Conservation (phyloP, 2,329 filamentous ascomycete genomes). For the Cladosporium austrohemisphaericum region DNA sequence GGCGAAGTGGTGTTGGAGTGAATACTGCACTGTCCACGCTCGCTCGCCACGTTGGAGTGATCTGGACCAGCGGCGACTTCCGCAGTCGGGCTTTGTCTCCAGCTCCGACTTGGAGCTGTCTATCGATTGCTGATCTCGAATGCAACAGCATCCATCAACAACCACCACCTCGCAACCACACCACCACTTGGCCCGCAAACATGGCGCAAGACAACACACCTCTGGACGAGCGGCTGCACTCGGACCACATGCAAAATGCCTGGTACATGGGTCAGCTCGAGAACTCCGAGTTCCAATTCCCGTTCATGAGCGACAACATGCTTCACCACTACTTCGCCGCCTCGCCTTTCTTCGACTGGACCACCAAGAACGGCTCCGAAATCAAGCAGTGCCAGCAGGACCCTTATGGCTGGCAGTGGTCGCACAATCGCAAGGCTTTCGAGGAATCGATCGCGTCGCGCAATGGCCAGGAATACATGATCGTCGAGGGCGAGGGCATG, state of each 20-base stretch:
- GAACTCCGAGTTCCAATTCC: conserved; percentile 16
- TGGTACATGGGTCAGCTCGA: conserved; percentile 28
- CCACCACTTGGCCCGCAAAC: neutral
- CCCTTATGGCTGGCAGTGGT: conserved; percentile 46
- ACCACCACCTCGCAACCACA: neutral
- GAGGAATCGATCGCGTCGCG: conserved; percentile 53
- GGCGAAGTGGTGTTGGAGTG: neutral
- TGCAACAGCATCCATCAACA: too few species aligned
- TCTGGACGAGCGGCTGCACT: conserved; percentile 27
- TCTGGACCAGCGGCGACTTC: too few species aligned
- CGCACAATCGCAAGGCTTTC: conserved; percentile 55
- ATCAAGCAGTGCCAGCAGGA: conserved; percentile 51
- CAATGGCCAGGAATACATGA: conserved; percentile 57
- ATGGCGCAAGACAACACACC: conserved; percentile 22
- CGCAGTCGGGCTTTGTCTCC: neutral
- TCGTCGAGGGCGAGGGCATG: conserved; percentile 34
- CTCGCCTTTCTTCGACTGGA: conserved; percentile 61
- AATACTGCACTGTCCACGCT: too few species aligned
- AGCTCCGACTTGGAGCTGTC: neutral
- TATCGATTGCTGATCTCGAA: neutral
- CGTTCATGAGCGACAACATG: conserved; percentile 37
- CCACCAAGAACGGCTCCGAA: conserved; percentile 58
- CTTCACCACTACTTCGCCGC: conserved; percentile 60
- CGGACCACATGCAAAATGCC: conserved; percentile 20
- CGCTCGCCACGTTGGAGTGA: too few species aligned